Evolutionary conservation across 2,329 filamentous ascomycete genomes (phyloP).

Genomic region (Paraphoma sp.): DNA sequence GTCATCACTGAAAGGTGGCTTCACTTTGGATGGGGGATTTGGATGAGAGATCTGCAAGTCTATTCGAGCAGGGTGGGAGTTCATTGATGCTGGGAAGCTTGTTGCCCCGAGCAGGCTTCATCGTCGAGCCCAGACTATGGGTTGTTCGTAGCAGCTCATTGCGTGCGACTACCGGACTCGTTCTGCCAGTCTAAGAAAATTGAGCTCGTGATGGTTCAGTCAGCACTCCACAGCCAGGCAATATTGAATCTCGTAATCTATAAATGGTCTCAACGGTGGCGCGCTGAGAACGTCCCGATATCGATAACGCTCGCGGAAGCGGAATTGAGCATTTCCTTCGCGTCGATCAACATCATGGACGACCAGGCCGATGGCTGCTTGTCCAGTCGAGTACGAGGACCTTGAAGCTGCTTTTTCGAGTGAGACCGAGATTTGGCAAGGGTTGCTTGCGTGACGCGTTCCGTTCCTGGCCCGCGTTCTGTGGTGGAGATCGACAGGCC

Average conservation of each 20-base stretch:
- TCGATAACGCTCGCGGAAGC: neutral
- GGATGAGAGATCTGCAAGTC: neutral
- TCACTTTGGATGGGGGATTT: neutral
- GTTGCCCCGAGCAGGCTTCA: neutral
- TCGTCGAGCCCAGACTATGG: neutral
- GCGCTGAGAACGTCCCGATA: neutral
- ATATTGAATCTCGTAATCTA: conserved; percentile 1
- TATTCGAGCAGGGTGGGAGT: neutral
- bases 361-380: too few relatives aligned
- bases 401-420: neutral
- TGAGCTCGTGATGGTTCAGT: neutral
- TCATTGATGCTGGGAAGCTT: neutral
- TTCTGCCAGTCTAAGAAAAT: neutral
- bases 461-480: neutral
- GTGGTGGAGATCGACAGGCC: neutral
- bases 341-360: neutral
- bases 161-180: neutral
- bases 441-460: neutral
- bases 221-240: neutral
- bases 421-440: neutral
- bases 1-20: neutral
- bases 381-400: too few relatives aligned
- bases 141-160: neutral
- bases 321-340: neutral
- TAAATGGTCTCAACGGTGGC: neutral